Evolutionary conservation across 345 rosid genomes (phyloP).

Genomic region (Eucalyptus fibrosa): DNA sequence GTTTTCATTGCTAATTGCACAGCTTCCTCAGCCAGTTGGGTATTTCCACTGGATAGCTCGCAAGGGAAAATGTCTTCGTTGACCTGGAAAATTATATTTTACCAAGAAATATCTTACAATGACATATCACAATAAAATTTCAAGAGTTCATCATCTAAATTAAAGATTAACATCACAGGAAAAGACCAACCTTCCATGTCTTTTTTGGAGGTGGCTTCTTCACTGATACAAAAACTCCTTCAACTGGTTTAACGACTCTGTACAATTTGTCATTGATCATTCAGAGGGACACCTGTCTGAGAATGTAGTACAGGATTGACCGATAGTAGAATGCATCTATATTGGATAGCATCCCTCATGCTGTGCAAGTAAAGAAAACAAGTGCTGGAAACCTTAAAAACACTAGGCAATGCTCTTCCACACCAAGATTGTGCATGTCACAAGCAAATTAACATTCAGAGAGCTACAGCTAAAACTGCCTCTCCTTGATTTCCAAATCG

Average conservation of each 20-base stretch:
- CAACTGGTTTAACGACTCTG: slow-evolving; percentile 75
- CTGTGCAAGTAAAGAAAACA: not conserved
- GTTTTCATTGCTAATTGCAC: slow-evolving; percentile 64
- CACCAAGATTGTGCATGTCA: not conserved
- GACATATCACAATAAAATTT: not conserved
- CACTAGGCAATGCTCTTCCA: not conserved
- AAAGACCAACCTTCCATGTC: slow-evolving; percentile 72
- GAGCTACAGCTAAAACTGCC: not conserved
- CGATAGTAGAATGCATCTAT: not conserved
- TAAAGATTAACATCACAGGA: not conserved
- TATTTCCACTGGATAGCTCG: slow-evolving; percentile 52
- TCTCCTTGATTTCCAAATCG: not conserved
- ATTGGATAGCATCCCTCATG: not conserved
- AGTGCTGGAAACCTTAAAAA: not conserved
- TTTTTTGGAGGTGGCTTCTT: slow-evolving; percentile 80
- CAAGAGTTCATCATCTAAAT: not conserved
- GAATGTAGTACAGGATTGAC: not conserved
- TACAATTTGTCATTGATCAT: not conserved
- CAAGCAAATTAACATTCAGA: not conserved
- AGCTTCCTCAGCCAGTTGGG: slow-evolving; percentile 75
- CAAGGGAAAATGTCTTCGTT: slow-evolving; percentile 82
- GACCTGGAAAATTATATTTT: slow-evolving; percentile 33
- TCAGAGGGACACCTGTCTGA: not conserved
- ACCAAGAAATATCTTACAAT: not conserved
- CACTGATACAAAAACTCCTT: slow-evolving; percentile 73